Percentiles rank a stretch among this genome's conserved stretches.
phyloP scores from a whole-genome alignment of 2,329 filamentous ascomycete species.

The Chaetomiaceae sp. region DNA sequence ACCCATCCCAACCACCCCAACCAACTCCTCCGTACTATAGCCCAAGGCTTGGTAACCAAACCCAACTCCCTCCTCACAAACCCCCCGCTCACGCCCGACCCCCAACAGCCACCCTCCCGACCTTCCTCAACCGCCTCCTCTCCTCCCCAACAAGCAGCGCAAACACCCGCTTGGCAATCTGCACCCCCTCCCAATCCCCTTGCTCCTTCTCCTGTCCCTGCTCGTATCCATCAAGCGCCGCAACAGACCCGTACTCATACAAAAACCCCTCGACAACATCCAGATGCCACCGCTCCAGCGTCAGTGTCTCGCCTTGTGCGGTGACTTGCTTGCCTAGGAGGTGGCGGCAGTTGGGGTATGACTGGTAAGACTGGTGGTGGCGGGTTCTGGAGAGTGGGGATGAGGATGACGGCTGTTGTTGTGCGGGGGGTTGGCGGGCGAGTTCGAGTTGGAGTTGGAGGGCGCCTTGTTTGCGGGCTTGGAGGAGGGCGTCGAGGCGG shows the following conservation, averaged over 20 bases:
- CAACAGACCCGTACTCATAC: constrained; percentile 35
- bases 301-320: constrained; percentile 42
- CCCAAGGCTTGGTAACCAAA: too few relatives aligned
- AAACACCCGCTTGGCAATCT: constrained; percentile 50
- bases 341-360: constrained; percentile 26
- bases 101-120: constrained; percentile 21
- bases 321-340: constrained; percentile 47
- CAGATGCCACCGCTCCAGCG: constrained; percentile 52
- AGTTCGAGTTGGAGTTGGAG: constrained; percentile 34
- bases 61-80: too few relatives aligned
- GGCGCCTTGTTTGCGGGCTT: constrained; percentile 43
- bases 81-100: too few relatives aligned
- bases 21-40: constrained; percentile 23
- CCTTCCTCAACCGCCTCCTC: constrained; percentile 31
- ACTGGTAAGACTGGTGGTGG: too few relatives aligned
- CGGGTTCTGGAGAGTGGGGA: too few relatives aligned
- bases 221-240: too few relatives aligned
- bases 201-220: too few relatives aligned
- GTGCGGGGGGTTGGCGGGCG: too few relatives aligned
- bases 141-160: constrained; percentile 48
- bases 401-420: too few relatives aligned
- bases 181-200: constrained; percentile 43
- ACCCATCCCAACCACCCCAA: constrained; percentile 24
- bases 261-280: constrained; percentile 53
- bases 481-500: constrained; percentile 47